Conservation (phyloP, 768 basidiomycete genomes). For the Auricularia sp. region DNA sequence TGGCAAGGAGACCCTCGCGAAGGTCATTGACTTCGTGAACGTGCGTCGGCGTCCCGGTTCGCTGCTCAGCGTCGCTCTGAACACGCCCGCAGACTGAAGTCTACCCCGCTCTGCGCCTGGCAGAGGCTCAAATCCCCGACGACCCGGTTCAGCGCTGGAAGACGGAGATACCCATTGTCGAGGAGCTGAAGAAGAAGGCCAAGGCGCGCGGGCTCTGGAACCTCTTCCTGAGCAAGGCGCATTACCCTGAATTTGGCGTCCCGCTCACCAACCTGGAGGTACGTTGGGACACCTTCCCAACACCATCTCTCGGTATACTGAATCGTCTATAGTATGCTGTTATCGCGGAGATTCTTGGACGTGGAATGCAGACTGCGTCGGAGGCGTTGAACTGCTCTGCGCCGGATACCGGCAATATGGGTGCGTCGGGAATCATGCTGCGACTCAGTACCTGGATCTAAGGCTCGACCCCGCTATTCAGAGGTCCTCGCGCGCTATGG, state of each 20-base stretch:
- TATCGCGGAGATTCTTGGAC: constrained; percentile 92
- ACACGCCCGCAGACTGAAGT: constrained; percentile 65
- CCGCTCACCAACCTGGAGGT: constrained; percentile 93
- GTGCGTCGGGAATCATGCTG: constrained; percentile 30
- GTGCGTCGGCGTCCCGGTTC: constrained; percentile 29
- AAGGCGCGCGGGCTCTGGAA: constrained; percentile 92
- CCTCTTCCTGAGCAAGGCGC: constrained; percentile 87
- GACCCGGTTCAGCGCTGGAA: constrained; percentile 75
- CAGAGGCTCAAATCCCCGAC: constrained; percentile 70
- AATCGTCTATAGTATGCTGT: constrained; percentile 65
- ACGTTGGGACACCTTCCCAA: constrained; percentile 10
- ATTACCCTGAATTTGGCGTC: constrained; percentile 84
- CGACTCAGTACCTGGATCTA: neutral
- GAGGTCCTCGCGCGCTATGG: constrained; percentile 96
- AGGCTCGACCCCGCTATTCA: constrained; percentile 21
- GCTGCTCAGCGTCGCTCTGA: neutral
- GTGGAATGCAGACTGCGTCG: constrained; percentile 70
- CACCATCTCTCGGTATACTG: neutral
- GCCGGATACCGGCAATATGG: constrained; percentile 98
- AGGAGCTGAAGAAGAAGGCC: constrained; percentile 79
- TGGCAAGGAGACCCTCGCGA: constrained; percentile 78
- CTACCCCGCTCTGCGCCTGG: constrained; percentile 65
- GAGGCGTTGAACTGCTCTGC: constrained; percentile 91
- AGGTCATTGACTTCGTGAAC: constrained; percentile 76
- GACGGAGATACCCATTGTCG: constrained; percentile 69